A percentile compares a stretch with the other conserved stretches of the same genome.
phyloP scores from a whole-genome alignment of 2,329 filamentous ascomycete genomes.

The Fusarium solani-melongenae region DNA sequence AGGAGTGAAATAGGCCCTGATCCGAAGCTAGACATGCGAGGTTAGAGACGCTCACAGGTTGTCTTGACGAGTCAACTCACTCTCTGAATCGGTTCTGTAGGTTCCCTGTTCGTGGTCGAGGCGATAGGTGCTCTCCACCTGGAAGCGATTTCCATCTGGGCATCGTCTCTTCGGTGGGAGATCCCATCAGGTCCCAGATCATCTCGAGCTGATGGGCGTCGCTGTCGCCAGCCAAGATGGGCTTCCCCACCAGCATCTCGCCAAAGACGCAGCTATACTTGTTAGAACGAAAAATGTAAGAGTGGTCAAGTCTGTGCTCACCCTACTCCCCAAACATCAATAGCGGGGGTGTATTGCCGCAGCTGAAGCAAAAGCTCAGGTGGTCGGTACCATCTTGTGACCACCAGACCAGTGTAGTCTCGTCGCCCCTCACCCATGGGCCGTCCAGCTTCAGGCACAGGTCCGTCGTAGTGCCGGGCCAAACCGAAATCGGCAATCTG shows the following conservation, averaged over 20 bases:
- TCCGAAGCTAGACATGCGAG: slow-evolving; percentile 63
- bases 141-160: slow-evolving; percentile 88
- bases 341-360: slow-evolving; percentile 93
- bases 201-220: slow-evolving; percentile 91
- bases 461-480: slow-evolving; percentile 91
- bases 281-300: no score
- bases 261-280: slow-evolving; percentile 91
- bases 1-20: slow-evolving; percentile 82
- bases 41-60: slow-evolving; percentile 20
- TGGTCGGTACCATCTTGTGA: slow-evolving; percentile 96
- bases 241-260: slow-evolving; percentile 95
- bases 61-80: slow-evolving; percentile 52
- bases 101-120: slow-evolving; percentile 72
- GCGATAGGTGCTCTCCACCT: slow-evolving; percentile 78
- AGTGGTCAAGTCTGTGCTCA: slow-evolving; percentile 55
- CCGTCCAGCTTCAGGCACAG: slow-evolving; percentile 77
- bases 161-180: slow-evolving; percentile 91
- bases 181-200: slow-evolving; percentile 93
- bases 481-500: slow-evolving; percentile 98
- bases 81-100: slow-evolving; percentile 81
- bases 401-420: slow-evolving; percentile 96
- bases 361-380: slow-evolving; percentile 91
- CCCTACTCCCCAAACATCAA: slow-evolving; percentile 99
- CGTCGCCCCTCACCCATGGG: slow-evolving; percentile 86
- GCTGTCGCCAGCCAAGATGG: slow-evolving; percentile 89